Evolutionary conservation across 345 rosid species (phyloP), one percentile per base, ranked within the genome.

Genomic region (Laguncularia racemosa): DNA sequence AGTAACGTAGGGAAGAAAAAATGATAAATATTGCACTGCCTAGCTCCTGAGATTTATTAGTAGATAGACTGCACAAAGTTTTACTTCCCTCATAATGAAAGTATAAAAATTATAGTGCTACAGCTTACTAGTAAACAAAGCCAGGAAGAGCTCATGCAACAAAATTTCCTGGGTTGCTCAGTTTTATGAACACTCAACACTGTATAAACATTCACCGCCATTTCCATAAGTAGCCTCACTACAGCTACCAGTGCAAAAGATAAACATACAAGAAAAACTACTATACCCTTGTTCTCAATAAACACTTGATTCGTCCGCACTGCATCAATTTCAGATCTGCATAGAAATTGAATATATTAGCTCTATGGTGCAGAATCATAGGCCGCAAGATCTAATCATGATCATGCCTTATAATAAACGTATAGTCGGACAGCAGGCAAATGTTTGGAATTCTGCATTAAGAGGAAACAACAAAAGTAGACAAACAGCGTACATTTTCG

Each of bases 211-310:
- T 75, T 61, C 67, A 43, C 59, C 45, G 69, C 68, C 48, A 71
- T 66, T 71, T 84, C 88, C 68, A 79, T 56, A 3, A 72, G 33
- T 46, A 83, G 57, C 76, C 79, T 77, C 60, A 70, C 45, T 15
- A 83, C 56, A 16, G 93, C 95, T 0, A 81, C 46, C 10, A 61
- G 54, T 48, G 90, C 93, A 59, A 95, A 84, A 40, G 63, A 60
- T 44, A 84, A 52, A 64, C 93, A 81, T 53, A 78, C 61, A 5
- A 83, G 56, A 70, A 90, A 90, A 52, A 90, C 81, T 38, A 68
- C 57, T 17, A 85, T 69, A n/a, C 84, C 84, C 85, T 90, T 87
- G 48, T 81, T 85, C 81, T 90, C 96, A 82, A 90, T 71, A 9
- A 76, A 82, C 38, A 38, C 69, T 48, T 87, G 80, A 68, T 76